Base-by-base conservation (phyloP, 1,284 basidiomycete genomes). In the Cutaneotrichosporon mucoides region DNA sequence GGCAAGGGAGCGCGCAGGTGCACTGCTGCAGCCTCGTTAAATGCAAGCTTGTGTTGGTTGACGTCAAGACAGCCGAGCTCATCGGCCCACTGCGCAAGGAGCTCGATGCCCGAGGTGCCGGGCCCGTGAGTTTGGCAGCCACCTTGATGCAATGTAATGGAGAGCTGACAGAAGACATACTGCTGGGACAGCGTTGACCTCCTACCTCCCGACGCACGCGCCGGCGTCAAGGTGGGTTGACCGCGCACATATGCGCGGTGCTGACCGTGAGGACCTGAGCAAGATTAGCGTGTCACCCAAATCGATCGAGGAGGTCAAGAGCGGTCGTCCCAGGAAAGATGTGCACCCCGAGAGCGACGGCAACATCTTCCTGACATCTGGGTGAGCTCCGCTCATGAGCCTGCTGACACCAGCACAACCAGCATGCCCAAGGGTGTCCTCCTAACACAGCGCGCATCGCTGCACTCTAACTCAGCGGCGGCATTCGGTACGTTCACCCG, bases 321-420 rank as follows among this genome's bases (percentile, higher is more conserved):
- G 45, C 2, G 59, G 57, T 38, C 35, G 42, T 6, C 62, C 63
- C 0, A 35, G 70, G 8, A 55, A 64, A 16, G 47, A 12, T 0
- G 51, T 74, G 1, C 53, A 59, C 37, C 70, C 73, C 24, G 75
- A 76, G 49, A 68, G 66, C 46, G 75, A 75, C 56, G 75, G 63
- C 13, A 68, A 72, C 35, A 71, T 75, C 55, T 75, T 75, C 66
- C 75, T 74, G 59, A 72, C 75, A 8, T 59, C 56, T 24, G 62
- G 62, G 55, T 60, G n/a, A 33, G 54, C 16, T 47, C 5, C 6
- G 11, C 40, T 5, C 67, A 16, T 65, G 35, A 9, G 5, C 2
- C 1, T 7, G 12, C 52, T 53, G 13, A 53, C 35, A 69, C n/a
- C 42, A 53, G 69, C 0, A 62, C 61, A 6, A 62, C 61, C 3